Percentiles rank a stretch among this genome's conserved stretches.
phyloP scores from a whole-genome alignment of 2,329 filamentous ascomycete species.

The Botrytis galanthina region DNA sequence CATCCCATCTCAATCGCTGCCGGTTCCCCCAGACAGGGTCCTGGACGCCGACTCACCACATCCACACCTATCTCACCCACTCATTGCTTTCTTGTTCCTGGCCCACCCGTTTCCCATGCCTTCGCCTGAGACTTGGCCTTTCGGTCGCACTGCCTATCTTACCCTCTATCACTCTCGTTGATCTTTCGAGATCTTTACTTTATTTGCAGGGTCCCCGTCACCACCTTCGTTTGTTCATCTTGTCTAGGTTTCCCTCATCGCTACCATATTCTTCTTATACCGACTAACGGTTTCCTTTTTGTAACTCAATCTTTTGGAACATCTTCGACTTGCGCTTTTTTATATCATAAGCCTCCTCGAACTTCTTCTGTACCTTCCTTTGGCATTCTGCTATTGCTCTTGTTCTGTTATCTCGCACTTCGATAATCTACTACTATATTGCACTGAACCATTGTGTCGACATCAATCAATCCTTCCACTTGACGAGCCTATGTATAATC shows the following conservation, averaged over 20 bases:
- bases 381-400: slow-evolving; percentile 38
- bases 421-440: slow-evolving; percentile 31
- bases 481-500: slow-evolving; percentile 39
- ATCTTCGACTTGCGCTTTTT: slow-evolving; percentile 38
- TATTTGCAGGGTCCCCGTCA: slow-evolving; percentile 39
- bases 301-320: slow-evolving; percentile 37
- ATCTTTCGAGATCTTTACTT: slow-evolving; percentile 37
- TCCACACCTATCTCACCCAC: slow-evolving; percentile 18
- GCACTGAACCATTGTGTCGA: slow-evolving; percentile 23
- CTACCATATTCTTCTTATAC: slow-evolving; percentile 39
- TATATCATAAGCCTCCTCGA: slow-evolving; percentile 36
- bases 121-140: slow-evolving; percentile 33
- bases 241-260: slow-evolving; percentile 34
- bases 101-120: slow-evolving; percentile 28
- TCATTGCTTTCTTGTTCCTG: slow-evolving; percentile 33
- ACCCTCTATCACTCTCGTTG: slow-evolving; percentile 35
- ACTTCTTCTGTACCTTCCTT: slow-evolving; percentile 40
- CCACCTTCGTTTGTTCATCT: slow-evolving; percentile 35
- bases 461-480: slow-evolving; percentile 16
- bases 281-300: slow-evolving; percentile 37
- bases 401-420: slow-evolving; percentile 25
- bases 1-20: slow-evolving; percentile 32
- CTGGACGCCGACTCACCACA: slow-evolving; percentile 20
- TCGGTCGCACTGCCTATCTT: slow-evolving; percentile 36
- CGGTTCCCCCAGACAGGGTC: slow-evolving; percentile 32